Percentiles rank a stretch among this genome's conserved stretches.
Conservation (phyloP, 306 rosid species). For the Mimosa pudica region DNA sequence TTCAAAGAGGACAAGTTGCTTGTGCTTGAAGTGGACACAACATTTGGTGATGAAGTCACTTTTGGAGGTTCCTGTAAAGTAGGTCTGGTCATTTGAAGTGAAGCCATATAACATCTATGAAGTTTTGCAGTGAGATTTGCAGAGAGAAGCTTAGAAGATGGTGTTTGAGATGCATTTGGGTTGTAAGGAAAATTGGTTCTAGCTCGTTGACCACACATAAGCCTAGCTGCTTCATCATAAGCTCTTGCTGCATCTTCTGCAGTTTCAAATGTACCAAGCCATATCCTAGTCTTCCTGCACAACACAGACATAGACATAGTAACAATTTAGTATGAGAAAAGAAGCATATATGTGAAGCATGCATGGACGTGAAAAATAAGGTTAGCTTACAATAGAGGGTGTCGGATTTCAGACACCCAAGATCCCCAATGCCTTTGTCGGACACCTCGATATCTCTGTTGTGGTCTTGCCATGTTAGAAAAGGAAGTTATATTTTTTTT, state of each 20-base stretch:
- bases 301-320: constrained; percentile 20
- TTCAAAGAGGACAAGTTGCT: constrained; percentile 15
- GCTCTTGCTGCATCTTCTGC: constrained; percentile 84
- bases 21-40: constrained; percentile 13
- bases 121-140: constrained; percentile 69
- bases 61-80: constrained; percentile 36
- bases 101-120: constrained; percentile 69
- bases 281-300: constrained; percentile 77
- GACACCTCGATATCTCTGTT: constrained; percentile 77
- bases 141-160: constrained; percentile 70
- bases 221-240: constrained; percentile 78
- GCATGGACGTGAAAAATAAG: constrained; percentile 11
- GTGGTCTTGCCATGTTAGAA: constrained; percentile 64
- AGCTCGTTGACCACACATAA: constrained; percentile 71
- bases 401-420: constrained; percentile 86
- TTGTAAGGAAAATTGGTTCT: constrained; percentile 69
- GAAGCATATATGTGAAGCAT: constrained; percentile 12
- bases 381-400: constrained; percentile 66
- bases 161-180: constrained; percentile 53
- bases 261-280: constrained; percentile 86
- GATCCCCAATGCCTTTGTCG: constrained; percentile 90
- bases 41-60: constrained; percentile 10
- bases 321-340: not conserved
- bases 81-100: constrained; percentile 60
- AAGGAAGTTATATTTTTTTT: constrained; percentile 13